Evolutionary conservation across 2,329 filamentous ascomycete species (phyloP).

Genomic region (Neocucurbitaria cava): DNA sequence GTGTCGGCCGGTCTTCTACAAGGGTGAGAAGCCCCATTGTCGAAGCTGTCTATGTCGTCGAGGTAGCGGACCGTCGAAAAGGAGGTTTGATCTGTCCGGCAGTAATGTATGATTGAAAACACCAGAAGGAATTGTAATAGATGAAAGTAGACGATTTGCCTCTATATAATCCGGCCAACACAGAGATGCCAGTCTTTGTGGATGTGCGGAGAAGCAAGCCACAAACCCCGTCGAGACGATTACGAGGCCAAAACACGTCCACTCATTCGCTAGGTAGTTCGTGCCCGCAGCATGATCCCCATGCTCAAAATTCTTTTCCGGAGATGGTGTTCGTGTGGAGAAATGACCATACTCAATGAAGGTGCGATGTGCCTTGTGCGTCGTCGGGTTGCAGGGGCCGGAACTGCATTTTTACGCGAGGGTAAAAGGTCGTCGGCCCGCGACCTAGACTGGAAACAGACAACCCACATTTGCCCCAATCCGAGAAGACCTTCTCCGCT

Average conservation of each 20-base stretch:
- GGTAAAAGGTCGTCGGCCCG: background rate
- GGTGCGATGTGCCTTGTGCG: background rate
- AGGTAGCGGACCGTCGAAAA: too few species aligned
- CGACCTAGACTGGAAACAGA: conserved; percentile 1
- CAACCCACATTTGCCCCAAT: conserved; percentile 7
- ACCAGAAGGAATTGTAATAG: too few species aligned
- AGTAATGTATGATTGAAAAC: too few species aligned
- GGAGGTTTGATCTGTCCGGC: too few species aligned
- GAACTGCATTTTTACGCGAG: conserved; percentile 21
- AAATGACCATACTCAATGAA: conserved; percentile 3
- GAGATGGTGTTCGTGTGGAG: background rate
- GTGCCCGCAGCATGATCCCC: background rate
- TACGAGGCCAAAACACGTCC: background rate
- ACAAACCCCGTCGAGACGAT: conserved; percentile 23
- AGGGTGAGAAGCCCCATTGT: conserved; percentile 46
- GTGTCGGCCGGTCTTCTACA: conserved; percentile 58
- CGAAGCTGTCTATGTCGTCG: conserved; percentile 3
- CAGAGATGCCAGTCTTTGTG: conserved; percentile 8
- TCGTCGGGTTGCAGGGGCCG: conserved; percentile 4
- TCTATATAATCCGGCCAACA: conserved; percentile 15
- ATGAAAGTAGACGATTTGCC: background rate
- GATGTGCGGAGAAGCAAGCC: conserved; percentile 29
- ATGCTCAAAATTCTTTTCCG: background rate
- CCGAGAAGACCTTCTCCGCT: conserved; percentile 18
- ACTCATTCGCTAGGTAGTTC: background rate